Percentiles rank a stretch among this genome's conserved stretches.
Evolutionary conservation across 768 basidiomycete genomes (phyloP).

Genomic region (Podaxis mareebaensis): DNA sequence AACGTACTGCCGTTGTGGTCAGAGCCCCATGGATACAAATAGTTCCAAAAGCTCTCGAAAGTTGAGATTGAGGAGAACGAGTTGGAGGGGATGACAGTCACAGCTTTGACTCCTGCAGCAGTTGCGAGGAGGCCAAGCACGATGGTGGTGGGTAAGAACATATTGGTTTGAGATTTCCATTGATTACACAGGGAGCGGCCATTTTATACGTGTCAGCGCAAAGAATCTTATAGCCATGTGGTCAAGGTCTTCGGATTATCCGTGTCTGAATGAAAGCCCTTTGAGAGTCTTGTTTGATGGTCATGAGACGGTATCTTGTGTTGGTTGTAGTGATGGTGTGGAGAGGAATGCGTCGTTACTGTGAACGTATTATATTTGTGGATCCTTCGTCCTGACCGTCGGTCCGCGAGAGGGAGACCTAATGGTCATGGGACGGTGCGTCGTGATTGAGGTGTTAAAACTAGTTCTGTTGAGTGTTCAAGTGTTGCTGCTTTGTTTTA

Average conservation of each 20-base stretch:
- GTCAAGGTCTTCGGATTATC: slow-evolving; percentile 13
- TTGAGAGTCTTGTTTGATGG: neutral
- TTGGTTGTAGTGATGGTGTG: too few species aligned
- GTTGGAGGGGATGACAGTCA: slow-evolving; percentile 39
- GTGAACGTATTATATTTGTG: neutral
- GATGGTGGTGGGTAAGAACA: slow-evolving; percentile 4
- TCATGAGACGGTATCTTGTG: neutral
- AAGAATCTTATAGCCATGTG: neutral
- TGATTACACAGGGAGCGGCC: neutral
- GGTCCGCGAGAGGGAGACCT: neutral
- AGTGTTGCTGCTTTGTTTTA: too few species aligned
- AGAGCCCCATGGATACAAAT: slow-evolving; percentile 48
- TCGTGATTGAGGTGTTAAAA: neutral
- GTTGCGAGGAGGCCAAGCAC: slow-evolving; percentile 18
- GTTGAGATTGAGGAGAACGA: slow-evolving; percentile 40
- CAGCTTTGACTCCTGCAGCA: slow-evolving; percentile 21
- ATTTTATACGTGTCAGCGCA: neutral
- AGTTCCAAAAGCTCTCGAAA: slow-evolving; percentile 41
- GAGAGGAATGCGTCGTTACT: too few species aligned
- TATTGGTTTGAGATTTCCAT: neutral
- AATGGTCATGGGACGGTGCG: neutral
- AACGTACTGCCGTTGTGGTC: slow-evolving; percentile 46
- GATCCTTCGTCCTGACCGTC: neutral
- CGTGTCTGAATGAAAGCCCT: neutral
- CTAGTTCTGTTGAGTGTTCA: too few species aligned